Percentiles rank a stretch among this genome's conserved stretches.
Conservation (phyloP, 257 asterid species). For the Solanum tacnaense region DNA sequence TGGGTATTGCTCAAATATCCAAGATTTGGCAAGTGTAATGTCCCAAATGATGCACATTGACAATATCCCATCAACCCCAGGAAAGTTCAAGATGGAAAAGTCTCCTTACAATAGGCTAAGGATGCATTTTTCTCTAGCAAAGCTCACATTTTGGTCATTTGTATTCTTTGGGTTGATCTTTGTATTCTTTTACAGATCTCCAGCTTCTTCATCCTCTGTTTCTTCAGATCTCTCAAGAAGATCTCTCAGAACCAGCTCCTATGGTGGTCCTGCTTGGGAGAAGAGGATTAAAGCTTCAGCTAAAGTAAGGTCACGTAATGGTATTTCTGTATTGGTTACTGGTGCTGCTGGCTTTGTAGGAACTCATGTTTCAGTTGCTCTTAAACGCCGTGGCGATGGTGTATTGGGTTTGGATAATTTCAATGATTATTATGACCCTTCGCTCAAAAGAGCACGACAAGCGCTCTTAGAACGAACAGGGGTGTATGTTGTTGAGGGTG, state of each 20-base stretch:
- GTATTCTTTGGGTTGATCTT: slow-evolving; percentile 76
- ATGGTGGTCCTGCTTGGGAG: slow-evolving; percentile 52
- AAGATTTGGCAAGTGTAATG: slow-evolving; percentile 4
- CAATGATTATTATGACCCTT: slow-evolving; percentile 71
- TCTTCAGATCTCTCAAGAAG: slow-evolving; percentile 77
- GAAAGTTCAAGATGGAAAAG: slow-evolving; percentile 97
- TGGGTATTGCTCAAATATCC: slow-evolving; percentile 15
- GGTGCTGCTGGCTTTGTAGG: slow-evolving; percentile 99
- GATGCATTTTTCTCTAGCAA: slow-evolving; percentile 63
- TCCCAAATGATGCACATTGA: slow-evolving; percentile 71
- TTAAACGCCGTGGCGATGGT: slow-evolving; percentile 93
- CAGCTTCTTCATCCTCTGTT: slow-evolving; percentile 37
- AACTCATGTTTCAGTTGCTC: slow-evolving; percentile 85
- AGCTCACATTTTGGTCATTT: slow-evolving; percentile 87
- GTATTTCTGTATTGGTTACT: slow-evolving; percentile 82
- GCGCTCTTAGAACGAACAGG: slow-evolving; percentile 66
- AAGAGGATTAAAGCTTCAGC: slow-evolving; percentile 71
- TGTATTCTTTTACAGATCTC: slow-evolving; percentile 67
- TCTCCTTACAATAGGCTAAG: slow-evolving; percentile 61
- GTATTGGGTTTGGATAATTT: slow-evolving; percentile 80
- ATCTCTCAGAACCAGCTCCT: slow-evolving; percentile 63
- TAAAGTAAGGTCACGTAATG: slow-evolving; percentile 71
- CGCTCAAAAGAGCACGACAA: slow-evolving; percentile 74
- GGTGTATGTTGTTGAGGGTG: slow-evolving; percentile 93
- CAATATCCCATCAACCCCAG: slow-evolving; percentile 63